Percentiles rank a stretch among this genome's conserved stretches.
Conservation (phyloP, 2,329 filamentous ascomycete species). For the Coniochaeta pulveracea region DNA sequence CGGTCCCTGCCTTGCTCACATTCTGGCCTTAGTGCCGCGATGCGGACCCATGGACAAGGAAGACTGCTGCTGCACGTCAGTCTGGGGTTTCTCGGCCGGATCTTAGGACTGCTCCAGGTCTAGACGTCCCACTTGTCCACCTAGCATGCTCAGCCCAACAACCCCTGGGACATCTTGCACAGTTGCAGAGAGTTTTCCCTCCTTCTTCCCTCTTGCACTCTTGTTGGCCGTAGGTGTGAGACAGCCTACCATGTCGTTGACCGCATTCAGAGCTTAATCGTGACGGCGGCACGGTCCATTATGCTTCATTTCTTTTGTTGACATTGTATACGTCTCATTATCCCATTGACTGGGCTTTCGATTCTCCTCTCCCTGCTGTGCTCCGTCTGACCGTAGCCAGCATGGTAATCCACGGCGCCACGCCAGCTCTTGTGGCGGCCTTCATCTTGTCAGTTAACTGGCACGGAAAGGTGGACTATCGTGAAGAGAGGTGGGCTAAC, state of each 20-base stretch:
- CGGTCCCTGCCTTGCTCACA: not conserved
- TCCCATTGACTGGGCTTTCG: slow-evolving; percentile 37
- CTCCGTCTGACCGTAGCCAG: slow-evolving; percentile 12
- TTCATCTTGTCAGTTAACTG: slow-evolving; percentile 39
- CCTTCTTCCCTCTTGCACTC: slow-evolving; percentile 5
- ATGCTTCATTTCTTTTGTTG: slow-evolving; percentile 19
- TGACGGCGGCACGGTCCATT: slow-evolving; percentile 8
- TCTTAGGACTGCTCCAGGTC: slow-evolving; percentile 2
- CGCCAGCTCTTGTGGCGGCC: slow-evolving; percentile 38
- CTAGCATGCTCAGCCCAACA: slow-evolving; percentile 2
- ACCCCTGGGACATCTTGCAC: slow-evolving; percentile 2
- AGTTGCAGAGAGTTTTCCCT: not conserved
- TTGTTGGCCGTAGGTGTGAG: slow-evolving; percentile 5
- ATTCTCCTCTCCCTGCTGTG: slow-evolving; percentile 15
- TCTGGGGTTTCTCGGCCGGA: not conserved
- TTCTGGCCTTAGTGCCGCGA: not conserved
- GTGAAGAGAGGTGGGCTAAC: slow-evolving; percentile 6
- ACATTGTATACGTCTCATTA: slow-evolving; percentile 21
- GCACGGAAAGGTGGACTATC: not conserved
- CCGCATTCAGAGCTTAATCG: slow-evolving; percentile 9
- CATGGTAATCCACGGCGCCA: slow-evolving; percentile 33
- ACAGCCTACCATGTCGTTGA: slow-evolving; percentile 2
- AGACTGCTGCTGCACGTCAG: slow-evolving; percentile 1
- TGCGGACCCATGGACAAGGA: not conserved
- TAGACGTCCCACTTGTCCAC: too few relatives aligned